Evolutionary conservation across 495 filamentous ascomycete species (phyloP).

Genomic region (Oidiodendron maius): DNA sequence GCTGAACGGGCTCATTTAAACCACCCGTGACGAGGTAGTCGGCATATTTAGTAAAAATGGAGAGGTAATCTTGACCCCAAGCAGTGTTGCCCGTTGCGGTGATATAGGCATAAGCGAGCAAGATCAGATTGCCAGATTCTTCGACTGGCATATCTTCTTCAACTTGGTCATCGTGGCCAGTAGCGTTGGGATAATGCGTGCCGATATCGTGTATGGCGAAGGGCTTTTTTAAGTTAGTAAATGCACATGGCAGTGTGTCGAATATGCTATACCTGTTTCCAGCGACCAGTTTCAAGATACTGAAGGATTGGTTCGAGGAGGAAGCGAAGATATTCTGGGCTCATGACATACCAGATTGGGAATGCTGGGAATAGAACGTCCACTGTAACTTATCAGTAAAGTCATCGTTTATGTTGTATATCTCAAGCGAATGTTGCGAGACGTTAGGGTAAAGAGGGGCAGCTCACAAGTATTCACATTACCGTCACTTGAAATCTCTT

Average conservation of each 20-base stretch:
- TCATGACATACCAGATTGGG: conserved; percentile 83
- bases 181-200: conserved; percentile 74
- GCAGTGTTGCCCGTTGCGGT: conserved; percentile 33
- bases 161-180: conserved; percentile 67
- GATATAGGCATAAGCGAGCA: conserved; percentile 53
- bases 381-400: background rate
- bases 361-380: conserved; percentile 92
- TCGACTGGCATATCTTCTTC: conserved; percentile 93
- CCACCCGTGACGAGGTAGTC: background rate
- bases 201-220: conserved; percentile 89
- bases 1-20: conserved; percentile 61
- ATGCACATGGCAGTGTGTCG: too few relatives aligned
- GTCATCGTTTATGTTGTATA: too few relatives aligned
- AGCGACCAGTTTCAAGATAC: conserved; percentile 83
- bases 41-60: background rate
- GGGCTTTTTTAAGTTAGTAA: too few relatives aligned
- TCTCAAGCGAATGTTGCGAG: too few relatives aligned
- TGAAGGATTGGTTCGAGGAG: conserved; percentile 80
- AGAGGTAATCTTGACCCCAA: conserved; percentile 7
- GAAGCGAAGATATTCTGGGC: conserved; percentile 73
- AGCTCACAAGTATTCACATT: conserved; percentile 72
- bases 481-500: conserved; percentile 89
- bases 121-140: conserved; percentile 89
- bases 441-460: too few relatives aligned
- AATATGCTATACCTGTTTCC: too few relatives aligned